A percentile compares a stretch with the other conserved stretches of the same genome.
Evolutionary conservation across 2,329 filamentous ascomycete species (phyloP).

Genomic region (Penicillium sp.): DNA sequence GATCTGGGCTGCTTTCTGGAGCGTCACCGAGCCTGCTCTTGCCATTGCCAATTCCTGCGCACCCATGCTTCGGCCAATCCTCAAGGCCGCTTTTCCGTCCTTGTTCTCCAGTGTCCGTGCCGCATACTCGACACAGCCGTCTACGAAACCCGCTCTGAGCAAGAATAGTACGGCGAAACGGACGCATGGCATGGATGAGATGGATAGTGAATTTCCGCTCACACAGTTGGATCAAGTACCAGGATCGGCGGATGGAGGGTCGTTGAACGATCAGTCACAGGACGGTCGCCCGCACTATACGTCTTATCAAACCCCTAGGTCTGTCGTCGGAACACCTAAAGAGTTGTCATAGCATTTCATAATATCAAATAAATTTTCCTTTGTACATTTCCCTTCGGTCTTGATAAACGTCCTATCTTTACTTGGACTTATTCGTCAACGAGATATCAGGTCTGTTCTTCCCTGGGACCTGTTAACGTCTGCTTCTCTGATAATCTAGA

Average conservation of each 20-base stretch:
- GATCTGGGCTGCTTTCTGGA: constrained; percentile 21
- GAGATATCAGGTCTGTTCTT: too few relatives aligned
- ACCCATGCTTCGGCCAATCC: constrained; percentile 20
- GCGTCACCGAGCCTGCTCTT: constrained; percentile 21
- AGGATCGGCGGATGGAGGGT: neutral
- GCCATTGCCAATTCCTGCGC: constrained; percentile 20
- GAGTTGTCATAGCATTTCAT: neutral
- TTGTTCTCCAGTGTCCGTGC: constrained; percentile 7
- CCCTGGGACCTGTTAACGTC: too few relatives aligned
- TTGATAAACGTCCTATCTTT: neutral
- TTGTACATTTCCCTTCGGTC: neutral
- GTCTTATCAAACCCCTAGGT: neutral
- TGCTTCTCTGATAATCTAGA: too few relatives aligned
- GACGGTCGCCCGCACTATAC: constrained; percentile 4
- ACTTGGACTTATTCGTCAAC: too few relatives aligned
- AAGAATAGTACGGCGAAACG: constrained; percentile 4
- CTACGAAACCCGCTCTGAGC: neutral
- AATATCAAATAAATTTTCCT: neutral
- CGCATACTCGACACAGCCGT: constrained; percentile 4
- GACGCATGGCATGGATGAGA: constrained; percentile 4
- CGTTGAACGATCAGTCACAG: constrained; percentile 8
- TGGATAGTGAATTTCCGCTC: constrained; percentile 11
- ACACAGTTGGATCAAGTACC: neutral
- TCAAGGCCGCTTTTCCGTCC: constrained; percentile 13
- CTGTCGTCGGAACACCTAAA: neutral